Conservation (phyloP, 2,329 filamentous ascomycete genomes). For the Neoascochyta sp. region DNA sequence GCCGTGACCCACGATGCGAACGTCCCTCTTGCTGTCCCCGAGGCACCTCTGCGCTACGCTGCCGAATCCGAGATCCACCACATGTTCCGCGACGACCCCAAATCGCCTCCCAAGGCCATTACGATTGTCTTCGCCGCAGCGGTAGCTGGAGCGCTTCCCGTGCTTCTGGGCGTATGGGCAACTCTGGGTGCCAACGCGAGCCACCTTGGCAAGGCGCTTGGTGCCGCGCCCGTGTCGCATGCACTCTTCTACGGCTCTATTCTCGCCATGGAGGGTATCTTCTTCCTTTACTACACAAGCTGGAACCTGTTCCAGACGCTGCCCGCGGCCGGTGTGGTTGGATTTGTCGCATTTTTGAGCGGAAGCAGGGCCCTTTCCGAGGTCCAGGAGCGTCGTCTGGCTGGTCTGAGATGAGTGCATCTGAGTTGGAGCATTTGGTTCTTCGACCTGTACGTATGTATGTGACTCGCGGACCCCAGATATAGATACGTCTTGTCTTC, state of each 20-base stretch:
- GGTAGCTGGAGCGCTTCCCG: conserved; percentile 69
- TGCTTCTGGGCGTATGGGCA: conserved; percentile 70
- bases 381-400: conserved; percentile 82
- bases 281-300: conserved; percentile 87
- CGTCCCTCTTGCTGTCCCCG: conserved; percentile 56
- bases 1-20: conserved; percentile 62
- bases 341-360: conserved; percentile 72
- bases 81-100: conserved; percentile 76
- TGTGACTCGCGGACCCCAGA: too few species aligned
- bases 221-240: conserved; percentile 75
- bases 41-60: conserved; percentile 75
- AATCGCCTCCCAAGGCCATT: conserved; percentile 75
- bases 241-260: conserved; percentile 82
- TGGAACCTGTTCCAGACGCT: conserved; percentile 92
- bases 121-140: conserved; percentile 72
- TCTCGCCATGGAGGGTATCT: conserved; percentile 81
- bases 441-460: too few species aligned
- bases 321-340: conserved; percentile 66
- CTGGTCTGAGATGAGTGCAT: conserved; percentile 57
- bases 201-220: conserved; percentile 72
- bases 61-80: conserved; percentile 84
- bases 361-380: conserved; percentile 88
- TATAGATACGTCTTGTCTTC: too few species aligned
- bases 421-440: too few species aligned
- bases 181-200: conserved; percentile 76